Conservation (phyloP, 768 basidiomycete species). For the Mrakia gelida region DNA sequence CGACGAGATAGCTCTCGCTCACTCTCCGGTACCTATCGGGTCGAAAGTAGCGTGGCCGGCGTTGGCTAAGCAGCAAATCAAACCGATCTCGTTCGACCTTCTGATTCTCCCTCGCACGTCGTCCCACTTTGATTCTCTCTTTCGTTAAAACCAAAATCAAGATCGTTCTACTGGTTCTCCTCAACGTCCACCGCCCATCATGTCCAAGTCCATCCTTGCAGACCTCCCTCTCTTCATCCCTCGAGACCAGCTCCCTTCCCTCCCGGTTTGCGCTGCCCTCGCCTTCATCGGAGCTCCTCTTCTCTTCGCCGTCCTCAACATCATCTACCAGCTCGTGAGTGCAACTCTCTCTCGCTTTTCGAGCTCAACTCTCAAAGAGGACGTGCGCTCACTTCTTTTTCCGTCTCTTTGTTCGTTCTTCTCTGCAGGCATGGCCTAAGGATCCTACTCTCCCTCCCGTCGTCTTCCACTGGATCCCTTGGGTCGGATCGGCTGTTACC, state of each 20-base stretch:
- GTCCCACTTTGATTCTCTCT: not conserved
- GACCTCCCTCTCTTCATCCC: constrained; percentile 19
- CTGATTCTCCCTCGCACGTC: not conserved
- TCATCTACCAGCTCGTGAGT: constrained; percentile 71
- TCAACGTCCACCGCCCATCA: not conserved
- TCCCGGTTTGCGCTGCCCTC: constrained; percentile 32
- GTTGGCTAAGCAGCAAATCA: too few relatives aligned
- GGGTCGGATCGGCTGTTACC: constrained; percentile 75
- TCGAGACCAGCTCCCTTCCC: constrained; percentile 22
- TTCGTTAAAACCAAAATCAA: not conserved
- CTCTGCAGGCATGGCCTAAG: constrained; percentile 59
- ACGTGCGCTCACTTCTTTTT: not conserved
- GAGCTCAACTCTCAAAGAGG: not conserved
- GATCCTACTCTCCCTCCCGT: constrained; percentile 75
- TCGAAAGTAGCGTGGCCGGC: too few relatives aligned
- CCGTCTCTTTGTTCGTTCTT: not conserved
- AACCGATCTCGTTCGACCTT: not conserved
- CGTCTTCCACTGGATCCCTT: constrained; percentile 89
- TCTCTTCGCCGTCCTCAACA: constrained; percentile 65
- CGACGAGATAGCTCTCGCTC: too few relatives aligned
- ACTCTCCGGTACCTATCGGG: too few relatives aligned
- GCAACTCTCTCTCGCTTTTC: not conserved
- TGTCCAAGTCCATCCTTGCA: constrained; percentile 20
- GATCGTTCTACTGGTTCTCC: too few relatives aligned
- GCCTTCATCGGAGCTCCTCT: constrained; percentile 63